Evolutionary conservation across 1,139 yeast genomes (phyloP).

Genomic region (Hyphopichia fennica): DNA sequence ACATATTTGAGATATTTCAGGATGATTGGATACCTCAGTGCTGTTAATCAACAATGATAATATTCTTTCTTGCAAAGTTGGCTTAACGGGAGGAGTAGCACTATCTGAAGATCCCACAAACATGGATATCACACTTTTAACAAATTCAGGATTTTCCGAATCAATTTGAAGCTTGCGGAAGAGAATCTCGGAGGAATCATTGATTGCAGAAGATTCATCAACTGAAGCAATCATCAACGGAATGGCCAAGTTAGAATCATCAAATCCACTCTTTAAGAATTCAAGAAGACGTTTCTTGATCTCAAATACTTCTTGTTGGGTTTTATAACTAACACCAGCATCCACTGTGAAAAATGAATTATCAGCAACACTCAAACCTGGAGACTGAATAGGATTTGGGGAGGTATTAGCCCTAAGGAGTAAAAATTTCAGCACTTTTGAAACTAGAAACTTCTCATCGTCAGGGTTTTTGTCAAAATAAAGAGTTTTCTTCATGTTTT

Average conservation of each 20-base stretch:
- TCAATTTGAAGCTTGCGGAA: constrained; percentile 54
- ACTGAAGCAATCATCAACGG: constrained; percentile 65
- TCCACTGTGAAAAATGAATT: constrained; percentile 61
- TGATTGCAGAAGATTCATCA: constrained; percentile 56
- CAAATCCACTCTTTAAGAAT: constrained; percentile 40
- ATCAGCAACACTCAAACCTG: constrained; percentile 63
- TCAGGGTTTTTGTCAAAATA: constrained; percentile 25
- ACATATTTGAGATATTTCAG: constrained; percentile 41
- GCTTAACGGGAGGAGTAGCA: constrained; percentile 52
- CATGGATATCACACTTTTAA: constrained; percentile 43
- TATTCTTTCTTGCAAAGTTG: constrained; percentile 59
- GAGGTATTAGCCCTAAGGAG: constrained; percentile 47
- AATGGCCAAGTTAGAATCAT: constrained; percentile 30
- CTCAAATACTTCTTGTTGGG: constrained; percentile 42
- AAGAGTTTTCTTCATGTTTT: constrained; percentile 28
- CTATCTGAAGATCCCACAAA: constrained; percentile 45
- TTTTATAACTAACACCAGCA: constrained; percentile 62
- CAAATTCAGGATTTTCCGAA: constrained; percentile 46
- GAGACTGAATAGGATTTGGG: constrained; percentile 35
- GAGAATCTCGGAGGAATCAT: constrained; percentile 50
- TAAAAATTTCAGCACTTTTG: constrained; percentile 55
- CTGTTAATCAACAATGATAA: constrained; percentile 55
- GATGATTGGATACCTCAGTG: constrained; percentile 42
- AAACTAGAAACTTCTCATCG: constrained; percentile 45
- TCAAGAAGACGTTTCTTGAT: constrained; percentile 43